Evolutionary conservation across 768 basidiomycete species (phyloP), one percentile per base, ranked within the genome.

Genomic region (Termitomyces sp.): DNA sequence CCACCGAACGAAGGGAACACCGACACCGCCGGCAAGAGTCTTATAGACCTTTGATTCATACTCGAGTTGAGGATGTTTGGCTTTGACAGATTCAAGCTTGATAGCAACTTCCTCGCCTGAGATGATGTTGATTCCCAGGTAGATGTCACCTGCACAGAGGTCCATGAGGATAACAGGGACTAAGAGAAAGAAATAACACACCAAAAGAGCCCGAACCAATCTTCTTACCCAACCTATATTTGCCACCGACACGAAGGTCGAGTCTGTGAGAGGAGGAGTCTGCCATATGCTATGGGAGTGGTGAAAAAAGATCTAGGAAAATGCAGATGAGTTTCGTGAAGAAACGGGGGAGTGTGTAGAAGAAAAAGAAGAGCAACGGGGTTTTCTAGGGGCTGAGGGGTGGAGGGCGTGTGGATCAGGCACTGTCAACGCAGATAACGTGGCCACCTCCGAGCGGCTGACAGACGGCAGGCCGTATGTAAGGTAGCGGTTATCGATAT

Each of bases 1-100:
- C 90, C 91, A 99, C 67, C 97, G 79, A 58, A 99, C 97, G 66
- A 99, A 99, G 8, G 97, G 97, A 12, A 99, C 95, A 54, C 97
- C 97, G 58, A 99, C 97, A 65, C 97, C 97, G 58, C 97, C 97
- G 20, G 97, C 96, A 53, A 99, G 86, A n/a, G 93, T 94, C 86
- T 98, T 98, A 78, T 89, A 90, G 50, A 92, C 91, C 74, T 91
- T 91, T 65, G 88, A 89, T 76, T 99, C 96, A 71, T 99, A 99
- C 74, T 99, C 97, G 68, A 99, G 89, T 76, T 99, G 97, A n/a
- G 97, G 97, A 67, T 99, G 97, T 75, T 99, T 99, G 66, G 97
- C 97, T 76, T 99, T 99, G 74, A 98, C 94, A 2, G 96, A 98
- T 77, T 99, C 97, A 67, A 99, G 92, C 78, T 99, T 99, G 84